A percentile compares a stretch with the other conserved stretches of the same genome.
These are phyloP conservation scores for Pseudogymnoascus sp. DNA, from an alignment of 2,329 filamentous ascomycete genomes.

Conservation along the genomic window DNA sequence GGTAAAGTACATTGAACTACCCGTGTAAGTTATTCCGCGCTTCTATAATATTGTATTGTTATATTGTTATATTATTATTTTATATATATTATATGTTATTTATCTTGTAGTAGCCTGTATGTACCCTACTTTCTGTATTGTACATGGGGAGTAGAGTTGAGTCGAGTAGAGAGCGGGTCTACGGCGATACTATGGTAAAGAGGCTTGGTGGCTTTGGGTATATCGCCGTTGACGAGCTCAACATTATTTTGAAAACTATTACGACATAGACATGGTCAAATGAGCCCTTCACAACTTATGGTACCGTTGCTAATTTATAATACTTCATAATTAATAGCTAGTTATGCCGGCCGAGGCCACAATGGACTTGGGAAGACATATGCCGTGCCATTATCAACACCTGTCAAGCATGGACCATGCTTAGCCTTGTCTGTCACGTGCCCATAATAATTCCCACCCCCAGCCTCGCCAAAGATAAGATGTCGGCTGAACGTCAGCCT, in stretches of 20 bases:
- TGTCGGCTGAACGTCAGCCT: constrained; percentile 7
- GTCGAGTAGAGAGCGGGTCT: not conserved
- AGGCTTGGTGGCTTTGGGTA: not conserved
- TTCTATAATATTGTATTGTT: not conserved
- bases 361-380: not conserved
- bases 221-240: not conserved
- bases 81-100: not conserved
- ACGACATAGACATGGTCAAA: not conserved
- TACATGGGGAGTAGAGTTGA: not conserved
- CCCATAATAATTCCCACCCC: not conserved
- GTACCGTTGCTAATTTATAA: not conserved
- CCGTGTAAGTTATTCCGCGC: not conserved
- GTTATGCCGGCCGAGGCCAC: not conserved
- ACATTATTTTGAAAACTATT: not conserved
- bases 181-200: not conserved
- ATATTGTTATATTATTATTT: no score
- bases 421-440: not conserved
- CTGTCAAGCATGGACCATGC: not conserved
- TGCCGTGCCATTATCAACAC: not conserved
- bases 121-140: not conserved
- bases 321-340: not conserved
- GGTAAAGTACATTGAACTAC: not conserved
- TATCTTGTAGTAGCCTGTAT: not conserved
- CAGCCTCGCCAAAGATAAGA: constrained; percentile 4
- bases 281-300: not conserved